Percentiles rank a stretch among this genome's conserved stretches.
These are phyloP conservation scores for Agaricus sinodeliciosus DNA, from an alignment of 768 basidiomycete species.

Conservation along the genomic window DNA sequence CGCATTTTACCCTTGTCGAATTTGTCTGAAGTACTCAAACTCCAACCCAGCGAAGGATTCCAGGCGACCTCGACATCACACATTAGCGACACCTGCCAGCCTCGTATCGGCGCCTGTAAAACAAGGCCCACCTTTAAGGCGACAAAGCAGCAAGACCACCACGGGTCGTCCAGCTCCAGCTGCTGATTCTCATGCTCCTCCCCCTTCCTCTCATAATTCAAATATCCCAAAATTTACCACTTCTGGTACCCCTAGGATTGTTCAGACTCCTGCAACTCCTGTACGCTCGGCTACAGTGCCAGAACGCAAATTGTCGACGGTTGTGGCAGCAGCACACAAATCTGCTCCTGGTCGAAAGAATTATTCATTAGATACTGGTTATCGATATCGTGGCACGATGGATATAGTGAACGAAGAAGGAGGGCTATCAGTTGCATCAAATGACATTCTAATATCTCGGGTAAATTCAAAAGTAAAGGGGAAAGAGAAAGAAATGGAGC, in stretches of 20 bases:
- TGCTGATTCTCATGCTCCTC: slow-evolving; percentile 1
- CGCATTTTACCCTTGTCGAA: slow-evolving; percentile 8
- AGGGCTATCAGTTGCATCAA: slow-evolving; percentile 10
- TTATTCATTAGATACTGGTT: slow-evolving; percentile 30
- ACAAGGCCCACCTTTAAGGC: slow-evolving; percentile 21
- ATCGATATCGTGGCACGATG: slow-evolving; percentile 29
- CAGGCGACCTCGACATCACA: slow-evolving; percentile 11
- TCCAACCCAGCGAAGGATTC: slow-evolving; percentile 11
- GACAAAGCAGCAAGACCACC: slow-evolving; percentile 19
- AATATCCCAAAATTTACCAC: background rate
- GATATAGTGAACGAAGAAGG: slow-evolving; percentile 31
- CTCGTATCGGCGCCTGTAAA: slow-evolving; percentile 26
- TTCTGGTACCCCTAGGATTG: slow-evolving; percentile 20
- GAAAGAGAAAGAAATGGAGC: slow-evolving; percentile 20
- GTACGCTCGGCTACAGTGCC: background rate
- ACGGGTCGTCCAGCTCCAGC: slow-evolving; percentile 7
- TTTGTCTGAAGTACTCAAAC: background rate
- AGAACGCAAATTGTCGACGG: background rate
- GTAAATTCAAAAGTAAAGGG: slow-evolving; percentile 20
- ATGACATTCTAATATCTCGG: slow-evolving; percentile 10
- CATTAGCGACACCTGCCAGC: slow-evolving; percentile 12
- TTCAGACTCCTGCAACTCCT: slow-evolving; percentile 28
- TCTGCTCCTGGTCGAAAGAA: slow-evolving; percentile 11
- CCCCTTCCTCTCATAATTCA: background rate
- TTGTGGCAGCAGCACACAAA: background rate